Evolutionary conservation across 2,329 filamentous ascomycete genomes (phyloP).

Genomic region (Sporothrix pseudoabietina): DNA sequence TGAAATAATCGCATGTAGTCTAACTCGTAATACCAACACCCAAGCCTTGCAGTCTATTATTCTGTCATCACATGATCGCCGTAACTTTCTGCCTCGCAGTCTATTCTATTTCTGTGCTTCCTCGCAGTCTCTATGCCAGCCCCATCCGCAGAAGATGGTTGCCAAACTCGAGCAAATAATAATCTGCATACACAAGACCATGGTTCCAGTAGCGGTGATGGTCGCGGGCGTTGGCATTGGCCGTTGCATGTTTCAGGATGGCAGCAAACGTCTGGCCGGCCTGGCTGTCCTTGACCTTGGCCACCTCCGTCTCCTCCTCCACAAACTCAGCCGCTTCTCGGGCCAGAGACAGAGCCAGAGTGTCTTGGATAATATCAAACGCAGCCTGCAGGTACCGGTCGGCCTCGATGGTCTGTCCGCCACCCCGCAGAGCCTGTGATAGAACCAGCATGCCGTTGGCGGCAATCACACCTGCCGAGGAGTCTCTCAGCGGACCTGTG

Average conservation of each 20-base stretch:
- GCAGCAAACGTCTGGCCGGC: slow-evolving; percentile 36
- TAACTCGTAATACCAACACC: not conserved
- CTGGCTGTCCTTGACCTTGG: slow-evolving; percentile 30
- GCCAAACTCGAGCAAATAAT: slow-evolving; percentile 19
- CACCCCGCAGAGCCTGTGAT: slow-evolving; percentile 41
- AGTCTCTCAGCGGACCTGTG: slow-evolving; percentile 42
- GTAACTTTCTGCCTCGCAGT: not conserved
- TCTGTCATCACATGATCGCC: not conserved
- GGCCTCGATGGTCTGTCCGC: slow-evolving; percentile 26
- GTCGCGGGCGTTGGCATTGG: slow-evolving; percentile 39
- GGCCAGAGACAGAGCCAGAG: slow-evolving; percentile 38
- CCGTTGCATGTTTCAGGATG: slow-evolving; percentile 40
- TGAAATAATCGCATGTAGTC: not conserved
- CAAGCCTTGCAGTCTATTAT: not conserved
- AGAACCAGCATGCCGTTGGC: slow-evolving; percentile 48
- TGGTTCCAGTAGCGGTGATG: slow-evolving; percentile 38
- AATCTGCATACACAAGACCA: slow-evolving; percentile 41
- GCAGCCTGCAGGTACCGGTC: slow-evolving; percentile 39
- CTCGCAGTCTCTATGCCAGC: not conserved
- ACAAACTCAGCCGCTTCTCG: slow-evolving; percentile 35
- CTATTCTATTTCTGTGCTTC: not conserved
- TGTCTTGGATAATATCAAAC: slow-evolving; percentile 40
- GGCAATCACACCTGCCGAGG: slow-evolving; percentile 46
- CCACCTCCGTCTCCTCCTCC: not conserved
- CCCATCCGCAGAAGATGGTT: slow-evolving; percentile 19